phyloP scores from a whole-genome alignment of 805 yeast species.

The Hanseniaspora thailandica region DNA sequence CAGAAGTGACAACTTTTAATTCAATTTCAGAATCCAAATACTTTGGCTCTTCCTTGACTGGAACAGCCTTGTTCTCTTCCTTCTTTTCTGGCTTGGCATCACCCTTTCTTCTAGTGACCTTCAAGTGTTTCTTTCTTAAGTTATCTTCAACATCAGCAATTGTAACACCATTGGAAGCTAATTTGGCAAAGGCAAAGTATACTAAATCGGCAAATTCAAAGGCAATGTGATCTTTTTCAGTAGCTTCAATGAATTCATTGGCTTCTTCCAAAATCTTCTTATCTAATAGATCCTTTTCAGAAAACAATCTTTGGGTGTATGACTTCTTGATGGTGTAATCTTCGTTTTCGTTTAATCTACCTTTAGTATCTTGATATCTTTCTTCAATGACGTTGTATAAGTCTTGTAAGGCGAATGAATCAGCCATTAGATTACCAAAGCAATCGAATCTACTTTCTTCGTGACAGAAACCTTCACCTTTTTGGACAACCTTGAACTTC shows the following conservation, averaged over 20 bases:
- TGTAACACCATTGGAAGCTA: constrained; percentile 66
- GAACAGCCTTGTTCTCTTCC: constrained; percentile 25
- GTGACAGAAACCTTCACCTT: constrained; percentile 89
- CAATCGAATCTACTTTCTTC: constrained; percentile 61
- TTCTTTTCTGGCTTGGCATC: constrained; percentile 70
- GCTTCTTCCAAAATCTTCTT: constrained; percentile 95
- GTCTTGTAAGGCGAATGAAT: constrained; percentile 37
- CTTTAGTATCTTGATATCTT: constrained; percentile 64
- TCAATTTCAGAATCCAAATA: constrained; percentile 25
- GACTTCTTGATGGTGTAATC: constrained; percentile 31
- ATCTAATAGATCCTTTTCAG: constrained; percentile 58
- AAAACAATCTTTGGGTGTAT: constrained; percentile 80
- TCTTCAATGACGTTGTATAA: constrained; percentile 56
- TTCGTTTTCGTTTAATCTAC: constrained; percentile 32
- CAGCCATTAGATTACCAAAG: constrained; percentile 54
- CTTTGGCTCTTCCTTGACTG: constrained; percentile 19
- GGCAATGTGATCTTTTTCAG: constrained; percentile 53
- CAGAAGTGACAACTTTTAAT: constrained; percentile 22
- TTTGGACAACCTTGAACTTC: constrained; percentile 73
- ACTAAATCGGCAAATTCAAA: constrained; percentile 97
- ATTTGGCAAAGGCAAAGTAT: constrained; percentile 62
- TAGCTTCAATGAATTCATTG: constrained; percentile 86
- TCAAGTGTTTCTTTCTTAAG: constrained; percentile 68
- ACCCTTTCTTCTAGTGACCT: constrained; percentile 86
- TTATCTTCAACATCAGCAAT: constrained; percentile 73